Evolutionary conservation across 208 protist species (phyloP).

Genomic region (Crithidia fasciculata): DNA sequence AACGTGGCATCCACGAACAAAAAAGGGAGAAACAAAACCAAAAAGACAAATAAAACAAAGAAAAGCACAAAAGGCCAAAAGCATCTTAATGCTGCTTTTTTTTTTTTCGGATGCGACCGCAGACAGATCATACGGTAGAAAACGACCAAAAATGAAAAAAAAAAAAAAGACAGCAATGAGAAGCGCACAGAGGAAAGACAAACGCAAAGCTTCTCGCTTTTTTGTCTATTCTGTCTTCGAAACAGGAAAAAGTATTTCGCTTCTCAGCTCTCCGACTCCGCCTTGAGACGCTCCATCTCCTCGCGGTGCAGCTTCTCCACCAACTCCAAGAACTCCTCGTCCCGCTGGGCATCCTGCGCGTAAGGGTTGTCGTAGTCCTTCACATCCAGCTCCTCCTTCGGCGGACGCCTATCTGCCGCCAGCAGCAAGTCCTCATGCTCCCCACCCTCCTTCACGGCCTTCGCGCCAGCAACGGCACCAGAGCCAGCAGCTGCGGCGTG

Average conservation of each 20-base stretch:
- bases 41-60: too few species aligned
- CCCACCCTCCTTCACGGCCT: not conserved
- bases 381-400: constrained; percentile 23
- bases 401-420: constrained; percentile 4
- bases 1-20: too few species aligned
- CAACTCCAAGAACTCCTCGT: constrained; percentile 74
- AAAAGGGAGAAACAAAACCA: too few species aligned
- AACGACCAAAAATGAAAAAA: not conserved
- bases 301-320: constrained; percentile 57
- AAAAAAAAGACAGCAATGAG: not conserved
- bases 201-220: not conserved
- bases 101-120: too few species aligned
- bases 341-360: constrained; percentile 61
- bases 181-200: not conserved
- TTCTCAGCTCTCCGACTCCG: constrained; percentile 23
- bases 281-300: constrained; percentile 58
- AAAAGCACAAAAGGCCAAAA: too few species aligned
- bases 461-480: not conserved
- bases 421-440: constrained; percentile 21
- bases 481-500: not conserved
- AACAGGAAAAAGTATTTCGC: not conserved
- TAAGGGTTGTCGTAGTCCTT: constrained; percentile 63
- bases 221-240: too few species aligned
- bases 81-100: too few species aligned
- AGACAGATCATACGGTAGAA: too few species aligned